phyloP scores from a whole-genome alignment of 106 monocot genomes.

The Hemerocallis citrina region DNA sequence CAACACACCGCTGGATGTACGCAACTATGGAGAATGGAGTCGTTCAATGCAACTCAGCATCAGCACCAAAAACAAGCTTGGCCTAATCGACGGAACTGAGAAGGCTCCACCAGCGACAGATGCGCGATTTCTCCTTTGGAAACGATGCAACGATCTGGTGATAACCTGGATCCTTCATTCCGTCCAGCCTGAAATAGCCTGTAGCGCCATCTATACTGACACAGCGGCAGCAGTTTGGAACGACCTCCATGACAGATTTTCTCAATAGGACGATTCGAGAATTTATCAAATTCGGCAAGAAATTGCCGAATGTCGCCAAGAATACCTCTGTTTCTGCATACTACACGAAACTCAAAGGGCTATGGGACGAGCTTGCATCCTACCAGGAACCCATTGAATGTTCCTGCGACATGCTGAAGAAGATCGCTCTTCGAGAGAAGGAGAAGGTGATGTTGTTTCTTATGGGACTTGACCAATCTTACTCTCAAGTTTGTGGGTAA shows the following conservation, averaged over 20 bases:
- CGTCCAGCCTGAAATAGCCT: not conserved
- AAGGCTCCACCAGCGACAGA: not conserved
- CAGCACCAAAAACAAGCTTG: conserved; percentile 2
- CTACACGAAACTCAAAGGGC: not conserved
- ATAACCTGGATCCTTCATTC: not conserved
- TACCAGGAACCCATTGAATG: not conserved
- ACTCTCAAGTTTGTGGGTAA: too few species aligned
- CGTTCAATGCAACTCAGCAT: too few species aligned
- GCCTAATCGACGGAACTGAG: not conserved
- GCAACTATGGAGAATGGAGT: too few species aligned
- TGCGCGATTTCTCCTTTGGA: not conserved
- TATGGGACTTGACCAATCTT: too few species aligned
- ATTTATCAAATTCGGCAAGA: not conserved
- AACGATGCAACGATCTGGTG: not conserved
- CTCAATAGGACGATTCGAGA: not conserved
- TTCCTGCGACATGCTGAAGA: not conserved
- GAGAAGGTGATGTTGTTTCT: too few species aligned
- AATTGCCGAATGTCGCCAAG: not conserved
- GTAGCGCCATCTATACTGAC: not conserved
- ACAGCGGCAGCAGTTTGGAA: not conserved
- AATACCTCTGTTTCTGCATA: not conserved
- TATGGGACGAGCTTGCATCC: not conserved
- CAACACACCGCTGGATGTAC: too few species aligned
- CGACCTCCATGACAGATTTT: not conserved
- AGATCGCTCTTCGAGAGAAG: too few species aligned